phyloP scores from a whole-genome alignment of 768 basidiomycete genomes.

The Suillus hirtellus region DNA sequence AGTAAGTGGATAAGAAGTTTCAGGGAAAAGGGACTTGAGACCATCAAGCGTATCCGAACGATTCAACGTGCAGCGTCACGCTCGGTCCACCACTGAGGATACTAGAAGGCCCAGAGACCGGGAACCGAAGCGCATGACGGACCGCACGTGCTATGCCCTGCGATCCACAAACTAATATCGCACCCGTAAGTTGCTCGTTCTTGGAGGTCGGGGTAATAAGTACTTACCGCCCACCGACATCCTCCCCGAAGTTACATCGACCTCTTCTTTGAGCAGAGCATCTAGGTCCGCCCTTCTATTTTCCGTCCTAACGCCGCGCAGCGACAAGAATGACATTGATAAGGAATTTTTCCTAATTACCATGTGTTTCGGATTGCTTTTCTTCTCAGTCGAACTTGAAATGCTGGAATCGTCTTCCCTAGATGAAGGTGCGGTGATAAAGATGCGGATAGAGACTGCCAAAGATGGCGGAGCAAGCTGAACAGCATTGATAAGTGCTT shows the following conservation, averaged over 20 bases:
- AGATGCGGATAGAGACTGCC: constrained; percentile 41
- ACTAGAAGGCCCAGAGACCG: constrained; percentile 28
- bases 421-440: constrained; percentile 35
- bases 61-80: constrained; percentile 39
- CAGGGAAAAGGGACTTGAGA: no score
- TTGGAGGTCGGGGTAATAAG: constrained; percentile 22
- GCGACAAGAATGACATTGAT: constrained; percentile 17
- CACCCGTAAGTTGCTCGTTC: not conserved
- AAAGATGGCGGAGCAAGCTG: constrained; percentile 31
- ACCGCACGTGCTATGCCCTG: constrained; percentile 39
- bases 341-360: not conserved
- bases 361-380: constrained; percentile 9
- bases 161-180: constrained; percentile 49
- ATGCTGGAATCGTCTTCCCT: constrained; percentile 19
- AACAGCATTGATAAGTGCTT: constrained; percentile 35
- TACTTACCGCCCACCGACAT: constrained; percentile 51
- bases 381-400: constrained; percentile 16
- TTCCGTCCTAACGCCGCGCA: constrained; percentile 29
- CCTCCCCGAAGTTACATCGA: constrained; percentile 34
- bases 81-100: constrained; percentile 39
- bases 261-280: constrained; percentile 38
- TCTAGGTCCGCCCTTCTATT: constrained; percentile 46
- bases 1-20: not conserved
- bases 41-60: constrained; percentile 41
- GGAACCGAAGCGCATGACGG: constrained; percentile 39